Evolutionary conservation across 31 red algal genomes (phyloP), one percentile per base, ranked within the genome.

Genomic region (Porphyra umbilicalis): DNA sequence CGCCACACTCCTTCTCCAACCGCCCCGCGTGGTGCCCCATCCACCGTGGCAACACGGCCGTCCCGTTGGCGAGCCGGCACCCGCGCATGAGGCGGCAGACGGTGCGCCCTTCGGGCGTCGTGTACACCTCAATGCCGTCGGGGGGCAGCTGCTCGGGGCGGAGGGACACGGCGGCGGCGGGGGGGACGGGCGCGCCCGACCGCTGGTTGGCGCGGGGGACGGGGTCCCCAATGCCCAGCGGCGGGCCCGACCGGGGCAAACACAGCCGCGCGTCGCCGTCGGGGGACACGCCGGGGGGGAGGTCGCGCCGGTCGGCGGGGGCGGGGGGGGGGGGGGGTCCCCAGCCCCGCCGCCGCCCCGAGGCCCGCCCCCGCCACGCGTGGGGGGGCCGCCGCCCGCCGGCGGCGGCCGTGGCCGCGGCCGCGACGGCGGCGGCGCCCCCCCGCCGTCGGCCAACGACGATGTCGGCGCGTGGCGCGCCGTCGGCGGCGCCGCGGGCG

Each of bases 41-140:
- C 88, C 88, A 90, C 42, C 77, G 77, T 1, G 88, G 88, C 33
- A 90, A 32, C 78, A 90, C 67, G 37, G 85, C 34, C 7, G 79
- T 85, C 35, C 88, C 88, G 36, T 90, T 39, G 44, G 20, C 14
- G 38, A 82, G 30, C 78, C 77, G 80, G 31, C 67, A 83, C 20
- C 76, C 83, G 31, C 80, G 79, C 79, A 77, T 82, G 16, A 90
- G 31, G 16, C 88, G 88, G 34, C 85, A 89, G 30, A 89, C 38
- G 34, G 74, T 79, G 36, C 79, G 57, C 32, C 80, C 79, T 9
- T 44, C 75, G 6, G 87, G 76, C 9, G 83, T 42, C 31, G 30
- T 15, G 71, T 76, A 83, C 35, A 79, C 38, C 35, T 89, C 75
- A 16, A 89, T 74, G 30, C 33, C 79, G 14, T 88, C 79, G 35